These are phyloP conservation scores for Populus hybrid DNA, from an alignment of 441 rosid species.

Conservation along the genomic window DNA sequence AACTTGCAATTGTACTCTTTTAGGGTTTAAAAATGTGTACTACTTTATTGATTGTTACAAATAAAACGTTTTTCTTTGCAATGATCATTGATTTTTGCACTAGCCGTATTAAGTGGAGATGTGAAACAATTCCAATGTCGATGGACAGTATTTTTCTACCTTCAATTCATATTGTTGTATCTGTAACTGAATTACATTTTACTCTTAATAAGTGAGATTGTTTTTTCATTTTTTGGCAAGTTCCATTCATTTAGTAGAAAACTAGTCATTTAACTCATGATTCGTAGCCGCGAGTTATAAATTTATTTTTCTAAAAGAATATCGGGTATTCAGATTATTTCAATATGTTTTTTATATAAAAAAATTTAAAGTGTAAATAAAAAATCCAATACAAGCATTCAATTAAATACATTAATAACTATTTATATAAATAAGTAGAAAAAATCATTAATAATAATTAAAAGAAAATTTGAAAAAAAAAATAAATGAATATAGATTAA, in stretches of 20 bases:
- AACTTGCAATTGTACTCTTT: constrained; percentile 8
- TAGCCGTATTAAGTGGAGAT: neutral
- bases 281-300: too few relatives aligned
- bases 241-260: neutral
- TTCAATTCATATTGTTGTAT: neutral
- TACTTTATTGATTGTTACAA: constrained; percentile 2
- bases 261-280: too few relatives aligned
- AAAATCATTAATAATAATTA: too few relatives aligned
- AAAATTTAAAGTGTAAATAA: too few relatives aligned
- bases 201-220: neutral
- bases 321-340: too few relatives aligned
- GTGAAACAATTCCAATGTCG: neutral
- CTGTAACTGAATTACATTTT: neutral
- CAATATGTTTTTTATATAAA: too few relatives aligned
- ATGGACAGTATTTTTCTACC: neutral
- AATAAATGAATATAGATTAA: too few relatives aligned
- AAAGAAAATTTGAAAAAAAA: too few relatives aligned
- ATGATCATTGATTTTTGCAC: neutral
- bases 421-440: too few relatives aligned
- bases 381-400: too few relatives aligned
- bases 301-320: too few relatives aligned
- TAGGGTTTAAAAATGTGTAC: neutral
- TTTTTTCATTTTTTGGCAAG: neutral
- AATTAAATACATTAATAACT: too few relatives aligned
- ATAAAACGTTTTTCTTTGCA: constrained; percentile 8